Base-by-base conservation (phyloP, 495 filamentous ascomycete genomes). In the Penicillium salamii region DNA sequence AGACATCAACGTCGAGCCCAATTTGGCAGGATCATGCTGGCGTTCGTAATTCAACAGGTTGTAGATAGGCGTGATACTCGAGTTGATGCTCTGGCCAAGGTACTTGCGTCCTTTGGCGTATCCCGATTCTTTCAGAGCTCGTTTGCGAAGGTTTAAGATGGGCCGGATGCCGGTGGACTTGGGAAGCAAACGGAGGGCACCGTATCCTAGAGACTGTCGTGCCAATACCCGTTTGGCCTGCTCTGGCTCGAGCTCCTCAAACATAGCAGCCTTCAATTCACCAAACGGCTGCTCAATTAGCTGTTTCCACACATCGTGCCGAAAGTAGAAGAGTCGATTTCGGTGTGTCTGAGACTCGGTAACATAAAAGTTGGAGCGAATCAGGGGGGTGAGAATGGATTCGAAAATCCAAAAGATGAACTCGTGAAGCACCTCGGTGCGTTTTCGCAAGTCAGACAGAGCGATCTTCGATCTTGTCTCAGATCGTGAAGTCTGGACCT, bases 391-490 rank as follows among this genome's bases (percentile, higher is more conserved):
- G 14, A 98, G 57, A 21, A 97, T 73, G 0, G 90, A 95, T 57
- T 98, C 92, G 54, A 97, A 91, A 2, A 95, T 51, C 65, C 91
- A 98, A 68, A 96, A 97, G 0, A 97, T 53, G 46, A 97, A 84
- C 59, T 98, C 93, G 39, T 82, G 67, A 24, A 96, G 79, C 5
- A 97, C 72, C 61, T 96, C 87, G 14, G 63, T 75, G 7, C 93
- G 85, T 69, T 97, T 97, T 18, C 74, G 65, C 23, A 79, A 64
- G 54, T 98, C 93, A 1, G 88, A 82, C 34, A 75, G 63, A 15
- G 88, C 83, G 24, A 86, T 75, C 34, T 87, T 91, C n/a, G 29
- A 24, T 4, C 55, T 53, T 24, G 32, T 39, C 14, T 44, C 41
- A 31, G 31, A 34, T 36, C 37, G 19, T 11, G 46, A 26, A 24